Evolutionary conservation across 805 yeast species (phyloP).

Genomic region (Yarrowia porcina): DNA sequence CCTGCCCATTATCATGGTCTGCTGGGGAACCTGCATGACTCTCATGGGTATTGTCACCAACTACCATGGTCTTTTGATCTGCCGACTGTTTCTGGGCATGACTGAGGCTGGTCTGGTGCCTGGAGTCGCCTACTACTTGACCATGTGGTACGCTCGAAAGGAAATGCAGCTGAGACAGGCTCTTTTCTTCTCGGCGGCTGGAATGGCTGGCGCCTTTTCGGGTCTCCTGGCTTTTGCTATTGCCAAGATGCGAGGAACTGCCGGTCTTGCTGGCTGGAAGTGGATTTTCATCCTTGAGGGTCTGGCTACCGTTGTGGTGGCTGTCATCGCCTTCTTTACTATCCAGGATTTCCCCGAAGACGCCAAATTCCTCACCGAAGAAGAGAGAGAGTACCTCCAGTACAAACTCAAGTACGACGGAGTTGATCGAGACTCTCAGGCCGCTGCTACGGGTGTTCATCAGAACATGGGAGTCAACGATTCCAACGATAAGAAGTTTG

Average conservation of each 20-base stretch:
- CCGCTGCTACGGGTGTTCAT: slow-evolving; percentile 38
- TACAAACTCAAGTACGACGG: slow-evolving; percentile 17
- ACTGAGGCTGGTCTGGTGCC: slow-evolving; percentile 47
- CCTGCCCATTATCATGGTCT: slow-evolving; percentile 38
- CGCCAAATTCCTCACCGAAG: slow-evolving; percentile 45
- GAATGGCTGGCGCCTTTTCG: slow-evolving; percentile 50
- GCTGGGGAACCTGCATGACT: slow-evolving; percentile 40
- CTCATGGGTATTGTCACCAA: slow-evolving; percentile 39
- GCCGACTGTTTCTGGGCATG: slow-evolving; percentile 43
- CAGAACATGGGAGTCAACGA: slow-evolving; percentile 37
- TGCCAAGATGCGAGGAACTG: slow-evolving; percentile 41
- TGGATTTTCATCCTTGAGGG: slow-evolving; percentile 54
- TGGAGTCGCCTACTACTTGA: slow-evolving; percentile 40
- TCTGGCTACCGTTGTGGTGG: slow-evolving; percentile 39
- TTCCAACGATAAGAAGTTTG: slow-evolving; percentile 47
- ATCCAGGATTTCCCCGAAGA: slow-evolving; percentile 56
- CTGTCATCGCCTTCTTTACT: slow-evolving; percentile 37
- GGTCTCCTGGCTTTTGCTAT: slow-evolving; percentile 47
- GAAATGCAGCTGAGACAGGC: slow-evolving; percentile 43
- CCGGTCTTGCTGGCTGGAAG: slow-evolving; percentile 47
- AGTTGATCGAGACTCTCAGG: slow-evolving; percentile 13
- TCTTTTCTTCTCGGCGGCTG: slow-evolving; percentile 39
- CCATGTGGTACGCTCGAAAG: slow-evolving; percentile 39
- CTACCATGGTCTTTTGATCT: slow-evolving; percentile 37
- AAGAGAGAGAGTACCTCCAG: slow-evolving; percentile 46